Evolutionary conservation across 1,284 basidiomycete genomes (phyloP), one percentile per base, ranked within the genome.

Genomic region (Fomitopsis palustris): DNA sequence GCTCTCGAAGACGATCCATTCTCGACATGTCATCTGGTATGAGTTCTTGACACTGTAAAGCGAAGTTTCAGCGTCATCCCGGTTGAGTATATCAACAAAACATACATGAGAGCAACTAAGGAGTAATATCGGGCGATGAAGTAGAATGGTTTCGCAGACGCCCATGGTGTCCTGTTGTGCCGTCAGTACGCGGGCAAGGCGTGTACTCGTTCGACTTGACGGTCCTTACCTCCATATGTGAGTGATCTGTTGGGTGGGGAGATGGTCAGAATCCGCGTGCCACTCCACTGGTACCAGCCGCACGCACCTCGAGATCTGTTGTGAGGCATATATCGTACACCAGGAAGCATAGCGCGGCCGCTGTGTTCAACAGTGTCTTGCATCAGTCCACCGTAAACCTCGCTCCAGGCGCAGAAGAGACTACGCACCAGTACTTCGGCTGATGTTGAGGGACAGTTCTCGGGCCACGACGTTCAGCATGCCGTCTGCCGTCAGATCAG

Each of bases 271-370:
- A 37, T 8, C 35, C 16, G 16, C 35, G 16, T 14, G 35, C 35
- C 35, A 37, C 35, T 8, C 35, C 6, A 37, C 12, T 37, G 0
- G 6, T 9, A 12, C 35, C 6, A 37, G 16, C n/a, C n/a, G n/a
- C 21, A 47, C 61, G 10, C 55, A 78, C 77, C 69, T 78, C 77
- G 38, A 74, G 70, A 52, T 72, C 72, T 25, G 73, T 64, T n/a
- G 77, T 75, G 33, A 77, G 72, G 19, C 74, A 53, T 23, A 77
- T 71, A 60, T 78, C 76, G 70, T 74, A 77, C 17, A 70, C 59
- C 31, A 77, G 66, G 54, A 77, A 75, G 42, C 60, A 63, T 12
- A 67, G 41, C 6, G 65, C 64, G 14, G 62, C 65, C 29, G 60
- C 55, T 53, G n/a, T 16, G 35, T 35, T 8, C 16, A 41, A n/a